Conservation (phyloP, 2,329 filamentous ascomycete genomes). For the Verticillium nubilum region DNA sequence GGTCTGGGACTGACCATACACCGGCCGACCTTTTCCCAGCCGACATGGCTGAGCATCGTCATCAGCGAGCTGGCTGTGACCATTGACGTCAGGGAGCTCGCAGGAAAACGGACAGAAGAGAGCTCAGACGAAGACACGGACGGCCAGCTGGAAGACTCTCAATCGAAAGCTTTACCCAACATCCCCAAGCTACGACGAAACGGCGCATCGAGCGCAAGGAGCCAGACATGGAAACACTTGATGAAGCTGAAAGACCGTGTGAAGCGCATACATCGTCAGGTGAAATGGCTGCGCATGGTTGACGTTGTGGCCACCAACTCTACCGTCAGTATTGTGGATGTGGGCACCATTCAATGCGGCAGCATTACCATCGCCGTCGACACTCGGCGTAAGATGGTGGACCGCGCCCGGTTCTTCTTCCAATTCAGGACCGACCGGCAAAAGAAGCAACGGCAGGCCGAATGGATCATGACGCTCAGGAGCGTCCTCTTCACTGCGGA, state of each 20-base stretch:
- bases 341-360: conserved; percentile 80
- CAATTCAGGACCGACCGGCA: conserved; percentile 62
- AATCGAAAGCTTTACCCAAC: conserved; percentile 4
- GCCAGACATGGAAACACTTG: conserved; percentile 75
- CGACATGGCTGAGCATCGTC: conserved; percentile 91
- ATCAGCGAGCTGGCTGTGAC: conserved; percentile 81
- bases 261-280: conserved; percentile 78
- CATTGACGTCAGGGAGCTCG: conserved; percentile 66
- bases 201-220: conserved; percentile 39
- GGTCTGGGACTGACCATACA: conserved; percentile 85
- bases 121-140: conserved; percentile 20
- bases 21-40: conserved; percentile 91
- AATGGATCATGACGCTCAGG: conserved; percentile 85
- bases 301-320: conserved; percentile 83
- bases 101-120: conserved; percentile 37
- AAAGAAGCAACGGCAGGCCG: conserved; percentile 60
- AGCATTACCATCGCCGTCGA: conserved; percentile 83
- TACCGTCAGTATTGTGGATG: conserved; percentile 68
- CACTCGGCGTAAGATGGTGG: conserved; percentile 85
- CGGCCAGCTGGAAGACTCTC: conserved; percentile 5
- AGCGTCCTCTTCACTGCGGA: conserved; percentile 87
- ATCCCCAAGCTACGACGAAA: conserved; percentile 18
- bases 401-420: conserved; percentile 83
- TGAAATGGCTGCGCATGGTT: conserved; percentile 84
- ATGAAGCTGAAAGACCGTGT: conserved; percentile 77